phyloP scores from a whole-genome alignment of 768 basidiomycete genomes.

The Trametes gibbosa region DNA sequence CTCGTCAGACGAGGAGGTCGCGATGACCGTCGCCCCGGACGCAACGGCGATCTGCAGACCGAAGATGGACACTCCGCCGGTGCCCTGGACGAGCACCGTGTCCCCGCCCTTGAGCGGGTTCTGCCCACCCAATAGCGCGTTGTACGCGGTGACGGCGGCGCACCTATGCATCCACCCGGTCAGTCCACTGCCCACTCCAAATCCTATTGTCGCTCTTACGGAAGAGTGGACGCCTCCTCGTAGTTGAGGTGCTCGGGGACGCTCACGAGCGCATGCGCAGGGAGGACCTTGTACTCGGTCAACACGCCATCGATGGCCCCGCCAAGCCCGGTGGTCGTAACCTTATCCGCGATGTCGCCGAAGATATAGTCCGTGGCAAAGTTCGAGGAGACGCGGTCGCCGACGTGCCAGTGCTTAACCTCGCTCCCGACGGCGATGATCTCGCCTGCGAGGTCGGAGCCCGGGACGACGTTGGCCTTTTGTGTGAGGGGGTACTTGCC shows the following conservation, averaged over 20 bases:
- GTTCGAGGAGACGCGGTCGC: conserved; percentile 57
- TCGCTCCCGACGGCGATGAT: conserved; percentile 43
- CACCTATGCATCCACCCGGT: conserved; percentile 30
- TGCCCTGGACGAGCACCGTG: conserved; percentile 54
- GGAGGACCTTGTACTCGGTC: conserved; percentile 27
- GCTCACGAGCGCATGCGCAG: conserved; percentile 38
- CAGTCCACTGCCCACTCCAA: neutral
- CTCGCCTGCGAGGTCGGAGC: conserved; percentile 58
- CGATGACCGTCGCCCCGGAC: conserved; percentile 61
- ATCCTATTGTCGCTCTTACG: conserved; percentile 25
- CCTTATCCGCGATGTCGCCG: conserved; percentile 39
- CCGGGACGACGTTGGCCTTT: conserved; percentile 28
- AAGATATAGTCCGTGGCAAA: conserved; percentile 47
- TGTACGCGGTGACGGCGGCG: conserved; percentile 65
- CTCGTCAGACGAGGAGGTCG: conserved; percentile 64
- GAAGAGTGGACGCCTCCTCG: conserved; percentile 63
- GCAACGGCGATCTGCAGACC: conserved; percentile 61
- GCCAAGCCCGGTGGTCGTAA: conserved; percentile 40
- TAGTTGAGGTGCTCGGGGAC: conserved; percentile 58
- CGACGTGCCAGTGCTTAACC: conserved; percentile 46
- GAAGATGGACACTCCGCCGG: conserved; percentile 57
- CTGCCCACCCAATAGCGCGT: conserved; percentile 45
- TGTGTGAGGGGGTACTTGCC: conserved; percentile 39
- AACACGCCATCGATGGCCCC: conserved; percentile 50
- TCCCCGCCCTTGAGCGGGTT: conserved; percentile 56